Evolutionary conservation across 768 basidiomycete species (phyloP).

Genomic region (Cantharellus anzutake): DNA sequence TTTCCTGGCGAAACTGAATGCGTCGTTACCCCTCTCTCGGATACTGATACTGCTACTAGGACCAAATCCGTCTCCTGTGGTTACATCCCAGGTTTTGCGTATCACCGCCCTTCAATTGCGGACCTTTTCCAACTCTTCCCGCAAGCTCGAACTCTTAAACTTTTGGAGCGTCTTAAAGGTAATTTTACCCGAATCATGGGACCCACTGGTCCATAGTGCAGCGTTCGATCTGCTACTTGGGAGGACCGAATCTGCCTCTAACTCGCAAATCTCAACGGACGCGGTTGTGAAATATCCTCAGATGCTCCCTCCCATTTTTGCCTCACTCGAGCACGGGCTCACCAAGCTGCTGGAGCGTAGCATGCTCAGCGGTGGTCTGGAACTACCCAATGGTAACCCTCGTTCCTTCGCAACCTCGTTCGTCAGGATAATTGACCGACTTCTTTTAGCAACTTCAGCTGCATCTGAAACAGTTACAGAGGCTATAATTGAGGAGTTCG

Average conservation of each 20-base stretch:
- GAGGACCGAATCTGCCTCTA: constrained; percentile 10
- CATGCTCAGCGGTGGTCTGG: neutral
- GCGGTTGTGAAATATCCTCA: constrained; percentile 33
- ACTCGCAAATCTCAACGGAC: neutral
- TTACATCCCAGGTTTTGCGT: constrained; percentile 38
- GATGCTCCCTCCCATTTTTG: constrained; percentile 53
- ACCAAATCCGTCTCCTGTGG: constrained; percentile 40
- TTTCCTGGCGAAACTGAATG: constrained; percentile 50
- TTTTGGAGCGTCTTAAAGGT: constrained; percentile 65
- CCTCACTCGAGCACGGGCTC: constrained; percentile 43
- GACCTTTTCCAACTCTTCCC: constrained; percentile 29
- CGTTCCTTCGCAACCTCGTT: neutral
- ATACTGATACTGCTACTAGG: constrained; percentile 67
- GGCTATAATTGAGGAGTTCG: constrained; percentile 44
- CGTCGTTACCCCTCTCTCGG: constrained; percentile 57
- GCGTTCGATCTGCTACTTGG: constrained; percentile 56
- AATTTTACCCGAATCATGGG: constrained; percentile 51
- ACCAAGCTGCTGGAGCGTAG: neutral
- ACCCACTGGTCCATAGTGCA: constrained; percentile 39
- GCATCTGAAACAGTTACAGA: constrained; percentile 27
- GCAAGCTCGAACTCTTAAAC: constrained; percentile 69
- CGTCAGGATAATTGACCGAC: neutral
- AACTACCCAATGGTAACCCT: neutral
- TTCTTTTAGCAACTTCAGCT: neutral
- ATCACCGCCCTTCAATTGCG: constrained; percentile 24